These are phyloP conservation scores for Fusarium bulbicola DNA, from an alignment of 2,329 filamentous ascomycete genomes.

Conservation along the genomic window DNA sequence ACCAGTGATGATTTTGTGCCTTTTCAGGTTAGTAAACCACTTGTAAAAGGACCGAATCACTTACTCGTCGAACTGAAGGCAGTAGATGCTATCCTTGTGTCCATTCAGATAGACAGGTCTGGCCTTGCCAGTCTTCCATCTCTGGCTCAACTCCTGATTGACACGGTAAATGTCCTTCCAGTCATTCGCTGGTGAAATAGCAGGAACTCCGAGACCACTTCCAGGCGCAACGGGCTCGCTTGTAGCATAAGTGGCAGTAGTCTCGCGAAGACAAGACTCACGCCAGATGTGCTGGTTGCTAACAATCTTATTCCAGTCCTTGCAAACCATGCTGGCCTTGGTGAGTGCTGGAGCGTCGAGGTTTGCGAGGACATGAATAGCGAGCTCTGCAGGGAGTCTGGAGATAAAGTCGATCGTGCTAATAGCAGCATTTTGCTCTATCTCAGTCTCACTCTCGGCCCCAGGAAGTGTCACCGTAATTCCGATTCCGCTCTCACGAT, in stretches of 20 bases:
- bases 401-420: constrained; percentile 67
- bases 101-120: constrained; percentile 90
- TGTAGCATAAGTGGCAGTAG: constrained; percentile 68
- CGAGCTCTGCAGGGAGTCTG: constrained; percentile 64
- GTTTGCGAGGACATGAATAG: constrained; percentile 65
- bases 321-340: constrained; percentile 61
- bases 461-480: constrained; percentile 62
- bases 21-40: constrained; percentile 53
- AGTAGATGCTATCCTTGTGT: constrained; percentile 96
- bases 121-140: constrained; percentile 83
- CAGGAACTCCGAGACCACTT: constrained; percentile 65
- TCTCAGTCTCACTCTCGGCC: constrained; percentile 45
- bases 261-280: constrained; percentile 69
- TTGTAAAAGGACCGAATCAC: constrained; percentile 44
- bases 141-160: constrained; percentile 76
- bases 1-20: constrained; percentile 94
- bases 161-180: constrained; percentile 89
- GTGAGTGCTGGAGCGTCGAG: constrained; percentile 63
- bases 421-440: constrained; percentile 53
- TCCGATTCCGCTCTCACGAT: constrained; percentile 72
- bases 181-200: constrained; percentile 69
- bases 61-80: constrained; percentile 96
- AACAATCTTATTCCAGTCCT: constrained; percentile 57
- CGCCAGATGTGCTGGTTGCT: constrained; percentile 69
- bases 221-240: constrained; percentile 62